Conservation (phyloP, 2,329 filamentous ascomycete species). For the Zymoseptoria passerinii region DNA sequence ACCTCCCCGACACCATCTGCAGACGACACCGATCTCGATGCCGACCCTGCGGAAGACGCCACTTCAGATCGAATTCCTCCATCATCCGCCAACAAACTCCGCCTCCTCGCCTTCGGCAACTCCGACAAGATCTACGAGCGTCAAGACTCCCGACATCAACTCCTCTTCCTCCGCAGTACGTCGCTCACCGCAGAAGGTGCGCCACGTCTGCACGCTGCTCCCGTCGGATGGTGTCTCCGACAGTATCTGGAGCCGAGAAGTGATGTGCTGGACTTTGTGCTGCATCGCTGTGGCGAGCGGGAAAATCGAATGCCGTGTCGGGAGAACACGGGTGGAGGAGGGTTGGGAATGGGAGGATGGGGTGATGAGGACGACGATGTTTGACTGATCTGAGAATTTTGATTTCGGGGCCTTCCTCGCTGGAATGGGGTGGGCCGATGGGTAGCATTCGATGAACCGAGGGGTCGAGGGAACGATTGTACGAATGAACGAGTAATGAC, state of each 20-base stretch:
- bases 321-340: constrained; percentile 16
- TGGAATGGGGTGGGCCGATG: not conserved
- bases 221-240: constrained; percentile 39
- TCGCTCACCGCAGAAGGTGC: constrained; percentile 36
- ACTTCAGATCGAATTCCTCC: not conserved
- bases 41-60: not conserved
- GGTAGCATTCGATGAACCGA: not conserved
- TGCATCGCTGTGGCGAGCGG: constrained; percentile 24
- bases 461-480: too few relatives aligned
- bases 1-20: not conserved
- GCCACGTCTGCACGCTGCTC: constrained; percentile 34
- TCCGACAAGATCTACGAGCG: constrained; percentile 42
- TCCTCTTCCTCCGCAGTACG: constrained; percentile 40
- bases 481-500: not conserved
- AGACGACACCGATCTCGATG: not conserved
- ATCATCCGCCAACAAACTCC: constrained; percentile 24
- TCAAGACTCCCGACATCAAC: constrained; percentile 39
- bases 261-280: constrained; percentile 39
- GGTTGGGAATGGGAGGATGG: constrained; percentile 10
- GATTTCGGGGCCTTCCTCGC: not conserved
- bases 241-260: constrained; percentile 40
- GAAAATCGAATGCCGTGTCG: constrained; percentile 32
- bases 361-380: constrained; percentile 12
- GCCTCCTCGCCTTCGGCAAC: constrained; percentile 40
- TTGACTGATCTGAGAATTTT: not conserved